These are phyloP conservation scores for Tylopilus sp. DNA, from an alignment of 1,284 basidiomycete genomes.

Conservation along the genomic window DNA sequence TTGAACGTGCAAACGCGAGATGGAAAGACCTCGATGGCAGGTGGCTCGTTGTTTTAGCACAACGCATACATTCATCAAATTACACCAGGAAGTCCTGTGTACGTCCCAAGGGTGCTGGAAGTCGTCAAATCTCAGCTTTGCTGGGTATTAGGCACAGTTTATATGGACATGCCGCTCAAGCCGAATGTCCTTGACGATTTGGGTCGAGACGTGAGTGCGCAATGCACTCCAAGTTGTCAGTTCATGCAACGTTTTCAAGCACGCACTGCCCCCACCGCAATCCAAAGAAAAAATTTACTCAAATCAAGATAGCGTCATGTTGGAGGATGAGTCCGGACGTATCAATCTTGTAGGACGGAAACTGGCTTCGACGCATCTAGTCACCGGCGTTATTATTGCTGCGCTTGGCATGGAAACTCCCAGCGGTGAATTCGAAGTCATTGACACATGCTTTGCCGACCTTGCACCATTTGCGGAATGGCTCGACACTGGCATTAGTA, in stretches of 20 bases:
- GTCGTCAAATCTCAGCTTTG: constrained; percentile 81
- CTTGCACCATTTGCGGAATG: constrained; percentile 52
- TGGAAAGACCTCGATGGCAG: constrained; percentile 56
- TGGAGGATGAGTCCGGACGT: constrained; percentile 94
- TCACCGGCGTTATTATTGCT: constrained; percentile 88
- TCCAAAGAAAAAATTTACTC: constrained; percentile 73
- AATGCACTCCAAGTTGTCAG: not conserved
- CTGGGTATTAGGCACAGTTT: constrained; percentile 91
- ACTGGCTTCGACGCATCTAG: constrained; percentile 53
- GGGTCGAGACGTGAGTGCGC: constrained; percentile 74
- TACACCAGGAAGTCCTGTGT: constrained; percentile 58
- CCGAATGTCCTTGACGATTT: constrained; percentile 96
- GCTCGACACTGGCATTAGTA: constrained; percentile 33
- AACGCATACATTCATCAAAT: constrained; percentile 10
- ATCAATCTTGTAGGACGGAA: constrained; percentile 80
- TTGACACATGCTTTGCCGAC: constrained; percentile 85
- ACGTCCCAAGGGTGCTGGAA: constrained; percentile 84
- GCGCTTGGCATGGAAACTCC: constrained; percentile 87
- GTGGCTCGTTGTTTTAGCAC: constrained; percentile 5
- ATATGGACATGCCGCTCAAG: constrained; percentile 97
- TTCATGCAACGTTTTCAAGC: constrained; percentile 43
- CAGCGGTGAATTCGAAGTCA: constrained; percentile 88
- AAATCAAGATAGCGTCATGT: constrained; percentile 73
- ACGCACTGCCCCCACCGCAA: constrained; percentile 83
- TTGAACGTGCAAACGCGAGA: constrained; percentile 54